These are phyloP conservation scores for Ramaria sp. DNA, from an alignment of 768 basidiomycete genomes.

Conservation along the genomic window DNA sequence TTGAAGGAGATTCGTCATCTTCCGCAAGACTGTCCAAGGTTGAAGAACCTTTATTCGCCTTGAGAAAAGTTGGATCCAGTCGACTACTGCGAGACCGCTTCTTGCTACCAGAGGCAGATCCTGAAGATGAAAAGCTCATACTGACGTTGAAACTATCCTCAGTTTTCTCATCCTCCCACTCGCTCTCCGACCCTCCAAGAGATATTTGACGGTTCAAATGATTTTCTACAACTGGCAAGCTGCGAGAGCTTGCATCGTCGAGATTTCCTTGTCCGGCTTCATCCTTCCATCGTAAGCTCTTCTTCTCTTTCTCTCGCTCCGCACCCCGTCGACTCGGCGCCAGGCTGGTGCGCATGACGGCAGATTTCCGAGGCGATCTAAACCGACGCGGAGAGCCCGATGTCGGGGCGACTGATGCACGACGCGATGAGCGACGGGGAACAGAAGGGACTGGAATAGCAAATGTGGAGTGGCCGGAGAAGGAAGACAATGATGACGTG, in stretches of 20 bases:
- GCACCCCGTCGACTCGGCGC: conserved; percentile 17
- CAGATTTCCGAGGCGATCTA: conserved; percentile 56
- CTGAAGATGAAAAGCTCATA: conserved; percentile 30
- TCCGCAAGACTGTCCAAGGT: conserved; percentile 57
- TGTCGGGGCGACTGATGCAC: conserved; percentile 32
- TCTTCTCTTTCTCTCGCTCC: conserved; percentile 33
- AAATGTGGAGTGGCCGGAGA: conserved; percentile 38
- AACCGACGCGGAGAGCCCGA: conserved; percentile 1
- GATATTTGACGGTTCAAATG: conserved; percentile 19
- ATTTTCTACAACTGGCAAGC: neutral
- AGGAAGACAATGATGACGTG: conserved; percentile 29
- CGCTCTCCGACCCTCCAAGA: conserved; percentile 62
- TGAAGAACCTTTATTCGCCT: conserved; percentile 31
- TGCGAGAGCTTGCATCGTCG: conserved; percentile 42
- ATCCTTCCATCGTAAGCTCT: conserved; percentile 81
- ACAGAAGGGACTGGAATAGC: conserved; percentile 43
- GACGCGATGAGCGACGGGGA: conserved; percentile 31
- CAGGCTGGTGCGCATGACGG: conserved; percentile 45
- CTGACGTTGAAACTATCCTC: conserved; percentile 62
- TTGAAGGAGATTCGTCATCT: conserved; percentile 50
- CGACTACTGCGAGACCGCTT: conserved; percentile 54
- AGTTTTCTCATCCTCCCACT: conserved; percentile 85
- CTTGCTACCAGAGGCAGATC: neutral
- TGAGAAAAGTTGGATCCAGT: conserved; percentile 60
- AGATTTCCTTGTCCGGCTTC: conserved; percentile 76